Evolutionary conservation across 768 basidiomycete species (phyloP), one percentile per base, ranked within the genome.

Genomic region (Cyclocybe aegerita): DNA sequence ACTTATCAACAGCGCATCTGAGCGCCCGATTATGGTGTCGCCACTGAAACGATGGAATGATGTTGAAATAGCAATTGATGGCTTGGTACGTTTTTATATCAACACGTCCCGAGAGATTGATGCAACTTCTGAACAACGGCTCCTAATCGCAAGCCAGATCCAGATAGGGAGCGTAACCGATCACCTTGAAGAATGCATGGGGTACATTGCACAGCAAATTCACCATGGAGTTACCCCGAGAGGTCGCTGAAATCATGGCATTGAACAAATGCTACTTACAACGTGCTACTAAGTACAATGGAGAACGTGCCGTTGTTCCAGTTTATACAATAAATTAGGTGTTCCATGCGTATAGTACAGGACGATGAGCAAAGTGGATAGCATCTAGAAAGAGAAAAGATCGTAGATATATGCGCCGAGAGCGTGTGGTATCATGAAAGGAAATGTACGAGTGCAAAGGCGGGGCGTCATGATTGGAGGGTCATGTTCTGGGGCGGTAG

Each of bases 401-500:
- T 49, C 39, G 58, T 59, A 53, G 57, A 62, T 52, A 53, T 46
- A 50, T 38, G 36, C n/a, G 51, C 42, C 9, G 17, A 50, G 16
- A 46, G 44, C 37, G 46, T 40, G 50, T 55, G 58, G 50, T 49
- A 49, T 57, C 48, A 46, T 43, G 47, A 39, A 52, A 58, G 52
- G 55, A 57, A 58, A 60, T 43, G 56, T 45, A 40, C 41, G 11
- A 7, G 42, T 31, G 42, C 40, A 37, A 45, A 30, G 33, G 14
- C 31, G 53, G 44, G 45, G 42, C 54, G 54, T 70, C 71, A 83
- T 72, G 78, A 73, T 61, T 78, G 76, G 60, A 84, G 67, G 53
- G 78, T 63, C 72, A 84, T 76, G 57, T 75, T 79, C 53, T 79
- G 77, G 43, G 80, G 65, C 58, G 82, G 82, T 57, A 85, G 58